Evolutionary conservation across 2,329 filamentous ascomycete genomes (phyloP).

Genomic region (Verticillium nonalfalfae): DNA sequence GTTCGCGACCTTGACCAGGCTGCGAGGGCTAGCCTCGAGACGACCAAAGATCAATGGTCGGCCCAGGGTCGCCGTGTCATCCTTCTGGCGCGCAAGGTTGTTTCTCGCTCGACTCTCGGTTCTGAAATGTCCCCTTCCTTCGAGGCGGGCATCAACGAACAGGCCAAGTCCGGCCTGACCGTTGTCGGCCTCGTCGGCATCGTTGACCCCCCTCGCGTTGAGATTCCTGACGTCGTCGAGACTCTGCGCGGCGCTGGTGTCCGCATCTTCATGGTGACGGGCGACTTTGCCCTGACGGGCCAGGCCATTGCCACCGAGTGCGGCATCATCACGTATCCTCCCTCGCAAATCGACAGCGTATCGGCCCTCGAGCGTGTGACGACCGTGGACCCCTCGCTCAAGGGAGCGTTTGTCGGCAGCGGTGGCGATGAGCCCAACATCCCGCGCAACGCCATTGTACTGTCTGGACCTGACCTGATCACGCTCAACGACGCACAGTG

Average conservation of each 20-base stretch:
- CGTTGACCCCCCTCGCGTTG: constrained; percentile 78
- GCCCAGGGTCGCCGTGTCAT: constrained; percentile 69
- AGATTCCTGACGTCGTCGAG: constrained; percentile 66
- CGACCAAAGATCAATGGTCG: constrained; percentile 51
- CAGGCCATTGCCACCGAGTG: constrained; percentile 73
- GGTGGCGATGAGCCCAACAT: constrained; percentile 26
- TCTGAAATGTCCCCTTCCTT: constrained; percentile 23
- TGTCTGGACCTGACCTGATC: constrained; percentile 62
- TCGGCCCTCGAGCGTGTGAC: constrained; percentile 41
- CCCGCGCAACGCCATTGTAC: constrained; percentile 45
- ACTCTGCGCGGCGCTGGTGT: constrained; percentile 70
- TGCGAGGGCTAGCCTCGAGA: constrained; percentile 44
- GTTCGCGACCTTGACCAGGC: constrained; percentile 56
- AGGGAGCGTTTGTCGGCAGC: constrained; percentile 43
- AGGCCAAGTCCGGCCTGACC: constrained; percentile 61
- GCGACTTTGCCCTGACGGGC: constrained; percentile 74
- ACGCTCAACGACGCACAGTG: constrained; percentile 75
- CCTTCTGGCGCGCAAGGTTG: constrained; percentile 17
- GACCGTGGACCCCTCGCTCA: constrained; percentile 52
- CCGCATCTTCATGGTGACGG: constrained; percentile 77
- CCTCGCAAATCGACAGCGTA: constrained; percentile 43
- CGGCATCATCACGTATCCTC: constrained; percentile 60
- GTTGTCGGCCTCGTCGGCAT: constrained; percentile 81
- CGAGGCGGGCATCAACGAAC: constrained; percentile 40
- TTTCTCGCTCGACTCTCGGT: constrained; percentile 18